Evolutionary conservation across 805 yeast species (phyloP).

Genomic region (Myxozyma melibiosi): DNA sequence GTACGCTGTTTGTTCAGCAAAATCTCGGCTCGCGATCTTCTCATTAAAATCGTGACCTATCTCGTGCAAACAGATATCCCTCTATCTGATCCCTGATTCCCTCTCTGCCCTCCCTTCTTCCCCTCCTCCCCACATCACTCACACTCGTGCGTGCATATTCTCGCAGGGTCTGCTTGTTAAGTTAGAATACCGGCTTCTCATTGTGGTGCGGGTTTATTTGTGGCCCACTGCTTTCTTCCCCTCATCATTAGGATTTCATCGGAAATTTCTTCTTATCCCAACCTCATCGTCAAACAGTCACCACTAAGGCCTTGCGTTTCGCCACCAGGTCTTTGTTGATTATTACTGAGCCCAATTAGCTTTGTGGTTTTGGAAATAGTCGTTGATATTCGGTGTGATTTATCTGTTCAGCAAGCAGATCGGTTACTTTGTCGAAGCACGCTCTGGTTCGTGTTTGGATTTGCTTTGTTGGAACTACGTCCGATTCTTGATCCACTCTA

Average conservation of each 20-base stretch:
- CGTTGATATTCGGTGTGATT: no score
- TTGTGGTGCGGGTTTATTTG: not conserved
- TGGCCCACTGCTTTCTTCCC: not conserved
- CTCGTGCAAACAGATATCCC: no score
- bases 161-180: not conserved
- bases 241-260: not conserved
- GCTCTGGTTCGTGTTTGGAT: not conserved
- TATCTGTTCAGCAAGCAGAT: not conserved
- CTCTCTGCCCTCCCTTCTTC: not conserved
- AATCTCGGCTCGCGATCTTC: slow-evolving; percentile 1
- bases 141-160: not conserved
- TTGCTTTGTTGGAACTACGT: no score
- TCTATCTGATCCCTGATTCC: slow-evolving; percentile 3
- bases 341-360: slow-evolving; percentile 6
- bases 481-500: no score
- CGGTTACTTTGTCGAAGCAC: not conserved
- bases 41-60: slow-evolving; percentile 1
- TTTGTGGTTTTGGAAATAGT: slow-evolving; percentile 12
- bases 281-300: no score
- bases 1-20: not conserved
- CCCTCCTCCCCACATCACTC: no score
- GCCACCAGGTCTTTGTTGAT: no score
- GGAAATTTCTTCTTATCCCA: not conserved
- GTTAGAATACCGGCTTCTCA: not conserved
- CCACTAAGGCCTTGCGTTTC: no score